Base-by-base conservation (phyloP, 2,329 filamentous ascomycete genomes). In the Ceratocystis papillata region DNA sequence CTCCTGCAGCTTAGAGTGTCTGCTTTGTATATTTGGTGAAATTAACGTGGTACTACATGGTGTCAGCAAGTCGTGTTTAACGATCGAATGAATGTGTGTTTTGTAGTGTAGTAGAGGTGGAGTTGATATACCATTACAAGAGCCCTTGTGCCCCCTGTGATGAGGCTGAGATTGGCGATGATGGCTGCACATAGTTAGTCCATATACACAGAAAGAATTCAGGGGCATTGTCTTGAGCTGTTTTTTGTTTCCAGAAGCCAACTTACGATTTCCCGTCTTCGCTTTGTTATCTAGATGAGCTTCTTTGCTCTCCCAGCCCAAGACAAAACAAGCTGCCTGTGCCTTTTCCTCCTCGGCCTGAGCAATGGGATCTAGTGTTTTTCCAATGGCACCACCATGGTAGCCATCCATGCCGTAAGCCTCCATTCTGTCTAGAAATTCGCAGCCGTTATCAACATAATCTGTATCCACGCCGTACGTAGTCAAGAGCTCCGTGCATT, bases 231-330 rank as follows among this genome's bases (percentile, higher is more conserved):
- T 8, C 37, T 20, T 28, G 22, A 25, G 53, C 1, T 20, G 17
- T 6, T 61, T 41, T 44, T 46, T 64, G 30, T 33, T 20, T 48
- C 15, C 12, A 44, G 37, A 59, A 33, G 10, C 20, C 17, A 53
- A 69, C 70, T 68, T 59, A 70, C 70, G 68, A 30, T 68, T 68
- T 62, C 70, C 70, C 10, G 70, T 64, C 55, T 68, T 67, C n/a
- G 70, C 69, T 65, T 71, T 71, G 62, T 70, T 70, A 8, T 65
- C 71, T 41, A 75, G 50, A 69, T 77, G 76, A 22, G 73, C 76
- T 48, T 75, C 74, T 68, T 72, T 75, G 67, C 73, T 75, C 20
- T 77, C 75, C 76, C 76, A 77, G 4, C 76, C 76, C 46, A 77
- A 67, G 28, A 77, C 67, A 67, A 76, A 69, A 64, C 73, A 70